Evolutionary conservation across 176 grass and related monocot genomes (phyloP).

Genomic region (Metroxylon sagu): DNA sequence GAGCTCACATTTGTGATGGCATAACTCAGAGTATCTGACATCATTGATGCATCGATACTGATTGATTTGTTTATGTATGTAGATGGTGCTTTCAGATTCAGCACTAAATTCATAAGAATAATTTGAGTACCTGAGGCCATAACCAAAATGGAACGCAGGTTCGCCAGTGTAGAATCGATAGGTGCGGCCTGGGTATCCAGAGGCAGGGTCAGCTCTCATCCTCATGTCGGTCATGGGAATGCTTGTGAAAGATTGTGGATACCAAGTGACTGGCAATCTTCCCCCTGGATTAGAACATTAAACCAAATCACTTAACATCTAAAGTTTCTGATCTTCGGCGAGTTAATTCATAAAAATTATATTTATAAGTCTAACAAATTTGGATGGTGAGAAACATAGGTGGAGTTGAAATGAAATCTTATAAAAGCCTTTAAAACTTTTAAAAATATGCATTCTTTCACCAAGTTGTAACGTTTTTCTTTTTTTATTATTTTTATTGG

Average conservation of each 20-base stretch:
- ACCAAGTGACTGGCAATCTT: constrained; percentile 70
- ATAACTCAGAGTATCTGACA: not conserved
- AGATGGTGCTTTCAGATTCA: not conserved
- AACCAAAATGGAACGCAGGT: constrained; percentile 51
- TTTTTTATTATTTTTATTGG: too few relatives aligned
- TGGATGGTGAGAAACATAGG: too few relatives aligned
- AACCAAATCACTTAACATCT: not conserved
- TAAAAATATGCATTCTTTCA: too few relatives aligned
- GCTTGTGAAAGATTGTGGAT: constrained; percentile 48
- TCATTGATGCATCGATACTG: not conserved
- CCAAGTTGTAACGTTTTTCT: too few relatives aligned
- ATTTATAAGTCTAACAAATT: too few relatives aligned
- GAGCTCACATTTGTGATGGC: too few relatives aligned
- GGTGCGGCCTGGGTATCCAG: constrained; percentile 58
- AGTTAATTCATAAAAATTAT: too few relatives aligned
- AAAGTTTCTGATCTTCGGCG: too few relatives aligned
- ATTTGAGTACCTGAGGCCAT: constrained; percentile 81
- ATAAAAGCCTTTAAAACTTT: too few relatives aligned
- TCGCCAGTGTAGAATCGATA: constrained; percentile 76
- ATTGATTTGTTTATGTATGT: not conserved
- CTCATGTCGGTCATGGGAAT: constrained; percentile 76
- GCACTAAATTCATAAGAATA: constrained; percentile 27
- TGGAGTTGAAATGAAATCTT: too few relatives aligned
- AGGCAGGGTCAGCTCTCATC: constrained; percentile 47
- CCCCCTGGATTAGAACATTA: constrained; percentile 27